Base-by-base conservation (phyloP, 257 asterid species). In the Solanum peruvianum region DNA sequence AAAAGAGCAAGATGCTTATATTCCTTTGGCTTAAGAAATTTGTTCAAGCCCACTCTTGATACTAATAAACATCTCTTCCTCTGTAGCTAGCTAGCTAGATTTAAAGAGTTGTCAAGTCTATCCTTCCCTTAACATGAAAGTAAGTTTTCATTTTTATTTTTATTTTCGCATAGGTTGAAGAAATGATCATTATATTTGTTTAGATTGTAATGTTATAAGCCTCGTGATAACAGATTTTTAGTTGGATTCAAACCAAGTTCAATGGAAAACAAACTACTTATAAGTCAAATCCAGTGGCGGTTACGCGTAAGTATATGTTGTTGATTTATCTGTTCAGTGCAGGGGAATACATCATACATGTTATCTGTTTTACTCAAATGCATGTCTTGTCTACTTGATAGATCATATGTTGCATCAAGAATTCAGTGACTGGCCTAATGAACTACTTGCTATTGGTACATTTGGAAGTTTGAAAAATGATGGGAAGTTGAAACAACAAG, bases 371-470 rank as follows among this genome's bases (percentile, higher is more conserved):
- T 41, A 18, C 85, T 85, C 11, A 12, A 56, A 62, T 29, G 39
- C 2, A 33, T 33, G 35, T 67, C 13, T 62, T 67, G 10, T 62
- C 62, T 56, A 11, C 9, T 44, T 29, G 12, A 31, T 87, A 91
- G 95, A 85, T 73, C 80, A 62, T 73, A 72, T 39, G 75, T 62
- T 82, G 86, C 88, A 83, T 27, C 87, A 90, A 90, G 99, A 94
- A 76, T 91, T 92, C 93, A 90, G 90, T 39, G 96, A 94, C 81
- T 96, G 98, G 99, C 98, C 98, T 69, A 88, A 86, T 77, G 94
- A 92, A 37, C 86, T 96, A 18, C 95, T 96, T 7, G 90, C 99
- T 4, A 95, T 96, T 81, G 99, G 99, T 44, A 96, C 99, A 82
- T 94, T 96, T 16, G 99, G 99, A 39, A 93, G 31, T 64, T 66